Evolutionary conservation across 352 stramenopile genomes (phyloP).

Genomic region (Halophytophthora polymorphica): DNA sequence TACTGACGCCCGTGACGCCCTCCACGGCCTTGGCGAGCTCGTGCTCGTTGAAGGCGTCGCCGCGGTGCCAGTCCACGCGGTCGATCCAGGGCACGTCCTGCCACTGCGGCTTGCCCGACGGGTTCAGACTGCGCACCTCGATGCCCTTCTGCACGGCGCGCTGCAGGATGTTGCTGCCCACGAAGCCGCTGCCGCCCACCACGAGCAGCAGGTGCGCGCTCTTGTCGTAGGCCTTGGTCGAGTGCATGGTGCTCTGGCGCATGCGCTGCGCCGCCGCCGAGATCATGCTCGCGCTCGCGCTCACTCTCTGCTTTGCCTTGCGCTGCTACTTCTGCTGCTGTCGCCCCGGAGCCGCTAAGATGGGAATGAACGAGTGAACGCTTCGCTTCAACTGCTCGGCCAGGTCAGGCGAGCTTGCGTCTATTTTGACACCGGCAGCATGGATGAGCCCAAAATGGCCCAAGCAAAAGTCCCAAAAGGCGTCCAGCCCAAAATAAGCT

Average conservation of each 20-base stretch:
- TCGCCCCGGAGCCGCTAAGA: too few relatives aligned
- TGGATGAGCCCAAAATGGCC: too few relatives aligned
- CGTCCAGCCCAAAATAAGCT: too few relatives aligned
- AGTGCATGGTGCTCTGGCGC: constrained; percentile 22
- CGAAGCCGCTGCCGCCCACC: constrained; percentile 87
- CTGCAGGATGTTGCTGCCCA: constrained; percentile 89
- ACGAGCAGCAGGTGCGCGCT: constrained; percentile 80
- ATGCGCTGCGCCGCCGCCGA: constrained; percentile 16
- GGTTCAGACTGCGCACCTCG: constrained; percentile 83
- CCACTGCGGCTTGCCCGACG: constrained; percentile 78
- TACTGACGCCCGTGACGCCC: constrained; percentile 79
- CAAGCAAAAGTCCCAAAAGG: too few relatives aligned
- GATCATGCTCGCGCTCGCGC: constrained; percentile 10
- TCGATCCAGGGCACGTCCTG: constrained; percentile 77
- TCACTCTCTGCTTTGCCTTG: too few relatives aligned
- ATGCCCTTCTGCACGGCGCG: constrained; percentile 86
- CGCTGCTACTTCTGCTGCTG: too few relatives aligned
- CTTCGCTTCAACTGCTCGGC: too few relatives aligned
- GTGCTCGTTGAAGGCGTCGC: constrained; percentile 75
- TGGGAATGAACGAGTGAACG: too few relatives aligned
- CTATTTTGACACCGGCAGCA: too few relatives aligned
- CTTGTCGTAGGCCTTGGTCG: constrained; percentile 53
- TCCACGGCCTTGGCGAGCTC: constrained; percentile 68
- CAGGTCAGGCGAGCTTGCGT: too few relatives aligned
- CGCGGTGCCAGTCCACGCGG: constrained; percentile 86